Evolutionary conservation across 352 stramenopile species (phyloP).

Genomic region (Phytophthora colocasiae): DNA sequence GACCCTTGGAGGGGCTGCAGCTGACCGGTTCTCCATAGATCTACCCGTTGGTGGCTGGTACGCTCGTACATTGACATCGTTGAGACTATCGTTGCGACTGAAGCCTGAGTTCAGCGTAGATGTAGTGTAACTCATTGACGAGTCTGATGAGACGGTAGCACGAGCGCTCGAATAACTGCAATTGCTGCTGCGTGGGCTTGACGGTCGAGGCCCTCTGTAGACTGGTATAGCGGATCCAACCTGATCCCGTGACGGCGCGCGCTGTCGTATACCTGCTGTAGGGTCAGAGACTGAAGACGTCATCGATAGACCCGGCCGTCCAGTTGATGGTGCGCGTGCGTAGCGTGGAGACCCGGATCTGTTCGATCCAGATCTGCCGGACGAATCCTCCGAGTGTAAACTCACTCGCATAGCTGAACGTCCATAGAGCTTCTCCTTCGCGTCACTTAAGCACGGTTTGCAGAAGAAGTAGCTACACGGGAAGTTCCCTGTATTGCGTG

Average conservation of each 20-base stretch:
- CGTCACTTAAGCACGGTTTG: slow-evolving; percentile 58
- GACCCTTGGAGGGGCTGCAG: slow-evolving; percentile 9
- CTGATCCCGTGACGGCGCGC: slow-evolving; percentile 23
- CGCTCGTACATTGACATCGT: slow-evolving; percentile 3
- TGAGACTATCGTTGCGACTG: slow-evolving; percentile 18
- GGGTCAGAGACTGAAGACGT: slow-evolving; percentile 36
- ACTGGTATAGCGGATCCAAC: slow-evolving; percentile 16
- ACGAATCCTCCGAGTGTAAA: slow-evolving; percentile 54
- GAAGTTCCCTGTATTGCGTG: slow-evolving; percentile 53
- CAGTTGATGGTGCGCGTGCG: slow-evolving; percentile 16
- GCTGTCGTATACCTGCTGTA: slow-evolving; percentile 16
- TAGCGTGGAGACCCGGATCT: slow-evolving; percentile 30
- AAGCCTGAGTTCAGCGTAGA: slow-evolving; percentile 18
- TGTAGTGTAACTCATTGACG: slow-evolving; percentile 21
- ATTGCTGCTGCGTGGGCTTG: slow-evolving; percentile 33
- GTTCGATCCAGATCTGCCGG: slow-evolving; percentile 30
- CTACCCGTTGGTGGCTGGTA: slow-evolving; percentile 28
- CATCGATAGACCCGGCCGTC: slow-evolving; percentile 28
- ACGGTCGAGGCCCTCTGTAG: slow-evolving; percentile 9
- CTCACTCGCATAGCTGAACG: slow-evolving; percentile 40
- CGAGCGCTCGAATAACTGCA: slow-evolving; percentile 34
- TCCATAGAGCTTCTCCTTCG: slow-evolving; percentile 52
- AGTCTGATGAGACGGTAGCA: slow-evolving; percentile 30
- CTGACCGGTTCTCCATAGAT: slow-evolving; percentile 22
- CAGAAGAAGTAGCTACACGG: slow-evolving; percentile 67